A percentile compares a stretch with the other conserved stretches of the same genome.
phyloP scores from a whole-genome alignment of 2,329 filamentous ascomycete genomes.

The Pleurostoma richardsiae region DNA sequence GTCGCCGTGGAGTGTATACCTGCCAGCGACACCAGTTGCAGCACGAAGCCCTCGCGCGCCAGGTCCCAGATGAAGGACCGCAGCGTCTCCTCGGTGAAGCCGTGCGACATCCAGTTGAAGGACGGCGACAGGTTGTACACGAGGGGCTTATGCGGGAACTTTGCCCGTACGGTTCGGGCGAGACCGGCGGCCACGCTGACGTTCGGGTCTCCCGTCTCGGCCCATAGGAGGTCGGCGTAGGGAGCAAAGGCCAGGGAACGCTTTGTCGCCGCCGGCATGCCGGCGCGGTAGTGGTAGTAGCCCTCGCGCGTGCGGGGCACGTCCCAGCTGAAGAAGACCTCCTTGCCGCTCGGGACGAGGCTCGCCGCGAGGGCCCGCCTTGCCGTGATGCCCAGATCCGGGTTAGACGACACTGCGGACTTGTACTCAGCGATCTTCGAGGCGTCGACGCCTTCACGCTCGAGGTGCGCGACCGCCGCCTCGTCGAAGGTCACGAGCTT shows the following conservation, averaged over 20 bases:
- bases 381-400: slow-evolving; percentile 71
- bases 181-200: slow-evolving; percentile 73
- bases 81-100: slow-evolving; percentile 76
- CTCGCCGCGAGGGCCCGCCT: slow-evolving; percentile 68
- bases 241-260: slow-evolving; percentile 87
- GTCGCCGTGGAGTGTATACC: slow-evolving; percentile 62
- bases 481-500: slow-evolving; percentile 89
- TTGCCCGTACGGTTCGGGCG: slow-evolving; percentile 66
- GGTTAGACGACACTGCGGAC: slow-evolving; percentile 53
- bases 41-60: slow-evolving; percentile 75
- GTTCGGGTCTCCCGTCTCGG: slow-evolving; percentile 87
- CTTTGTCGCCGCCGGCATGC: slow-evolving; percentile 84
- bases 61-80: slow-evolving; percentile 96
- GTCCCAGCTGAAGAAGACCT: slow-evolving; percentile 82
- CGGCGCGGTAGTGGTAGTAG: slow-evolving; percentile 84
- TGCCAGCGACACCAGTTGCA: slow-evolving; percentile 63
- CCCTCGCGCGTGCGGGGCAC: slow-evolving; percentile 90
- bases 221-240: slow-evolving; percentile 93
- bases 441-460: slow-evolving; percentile 57
- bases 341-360: slow-evolving; percentile 51
- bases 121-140: slow-evolving; percentile 96
- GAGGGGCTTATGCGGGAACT: slow-evolving; percentile 74
- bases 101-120: slow-evolving; percentile 98
- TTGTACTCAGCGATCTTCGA: slow-evolving; percentile 66
- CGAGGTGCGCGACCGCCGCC: slow-evolving; percentile 72